Evolutionary conservation across 2,329 filamentous ascomycete species (phyloP).

Genomic region (Tolypocladium cylindrosporum): DNA sequence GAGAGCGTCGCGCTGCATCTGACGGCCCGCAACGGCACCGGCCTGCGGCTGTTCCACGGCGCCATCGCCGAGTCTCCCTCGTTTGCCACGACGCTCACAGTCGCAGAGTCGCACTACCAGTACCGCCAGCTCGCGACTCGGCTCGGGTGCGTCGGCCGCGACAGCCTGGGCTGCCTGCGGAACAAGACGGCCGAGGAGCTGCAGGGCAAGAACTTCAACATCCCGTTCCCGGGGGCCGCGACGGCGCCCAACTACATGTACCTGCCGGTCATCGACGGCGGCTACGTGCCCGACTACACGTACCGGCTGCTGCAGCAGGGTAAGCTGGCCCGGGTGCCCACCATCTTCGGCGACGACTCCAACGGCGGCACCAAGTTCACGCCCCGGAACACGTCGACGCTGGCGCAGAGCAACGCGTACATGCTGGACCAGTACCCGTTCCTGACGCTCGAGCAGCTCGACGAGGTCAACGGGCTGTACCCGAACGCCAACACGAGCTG

Average conservation of each 20-base stretch:
- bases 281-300: conserved; percentile 38
- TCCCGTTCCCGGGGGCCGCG: conserved; percentile 17
- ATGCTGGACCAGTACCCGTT: conserved; percentile 24
- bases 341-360: conserved; percentile 32
- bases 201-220: conserved; percentile 30
- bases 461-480: conserved; percentile 22
- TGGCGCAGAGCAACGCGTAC: conserved; percentile 20
- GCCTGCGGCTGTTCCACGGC: conserved; percentile 39
- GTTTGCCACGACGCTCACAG: conserved; percentile 36
- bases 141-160: conserved; percentile 27
- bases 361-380: conserved; percentile 28
- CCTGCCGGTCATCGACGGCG: conserved; percentile 42
- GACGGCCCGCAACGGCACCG: conserved; percentile 39
- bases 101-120: conserved; percentile 38
- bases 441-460: conserved; percentile 19
- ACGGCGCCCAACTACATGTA: conserved; percentile 39
- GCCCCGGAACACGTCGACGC: conserved; percentile 18
- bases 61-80: conserved; percentile 41
- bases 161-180: conserved; percentile 36
- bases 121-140: conserved; percentile 37
- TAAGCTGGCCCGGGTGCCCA: conserved; percentile 42
- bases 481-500: conserved; percentile 24
- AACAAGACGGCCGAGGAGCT: conserved; percentile 28
- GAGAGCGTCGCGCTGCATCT: conserved; percentile 56
- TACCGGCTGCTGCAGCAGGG: conserved; percentile 38